Evolutionary conservation across 106 monocot genomes (phyloP), one percentile per base, ranked within the genome.

Genomic region (Cymbidium sinense): DNA sequence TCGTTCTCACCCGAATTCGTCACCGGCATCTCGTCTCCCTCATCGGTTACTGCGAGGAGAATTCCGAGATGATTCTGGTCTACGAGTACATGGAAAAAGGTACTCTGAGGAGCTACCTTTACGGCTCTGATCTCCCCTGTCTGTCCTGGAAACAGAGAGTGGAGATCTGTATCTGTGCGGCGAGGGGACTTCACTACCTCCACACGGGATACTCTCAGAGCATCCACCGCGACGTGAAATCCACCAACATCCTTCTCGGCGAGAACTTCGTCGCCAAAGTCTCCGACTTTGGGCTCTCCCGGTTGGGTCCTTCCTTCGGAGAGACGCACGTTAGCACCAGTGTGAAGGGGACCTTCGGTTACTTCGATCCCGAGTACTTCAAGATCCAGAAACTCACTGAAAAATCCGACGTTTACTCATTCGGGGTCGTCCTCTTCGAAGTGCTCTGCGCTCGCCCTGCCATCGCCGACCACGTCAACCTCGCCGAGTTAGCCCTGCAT

Each of bases 331-430:
- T 96, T 7, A 91, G 87, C 83, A 96, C 93, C 20, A 79, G 25
- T 11, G 89, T 96, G 5, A 96, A 96, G 70, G 96, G 96, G 8
- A 96, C 85, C 33, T 93, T 96, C 70, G 93, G 96, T 1, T 96
- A 96, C 82, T 54, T 96, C 34, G 96, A 96, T 31, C 96, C 93
- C 0, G 96, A 93, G 79, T 96, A 96, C 85, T 91, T 89, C 87
- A 91, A 87, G 78, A 85, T 87, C 4, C 91, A 85, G 77, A 83
- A 95, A 51, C 88, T 95, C 19, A 95, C 95, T 15, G 90, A 86
- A 17, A 92, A 93, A 61, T 95, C 96, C 9, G 96, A 96, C 50
- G 84, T 96, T 7, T 96, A 96, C 83, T 96, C 96, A 0, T 96
- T 96, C 77, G 96, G 96, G 1, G 91, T 96, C 13, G 73, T 84